A percentile compares a stretch with the other conserved stretches of the same genome.
Conservation (phyloP, 2,329 filamentous ascomycete species). For the Onygenales sp. region DNA sequence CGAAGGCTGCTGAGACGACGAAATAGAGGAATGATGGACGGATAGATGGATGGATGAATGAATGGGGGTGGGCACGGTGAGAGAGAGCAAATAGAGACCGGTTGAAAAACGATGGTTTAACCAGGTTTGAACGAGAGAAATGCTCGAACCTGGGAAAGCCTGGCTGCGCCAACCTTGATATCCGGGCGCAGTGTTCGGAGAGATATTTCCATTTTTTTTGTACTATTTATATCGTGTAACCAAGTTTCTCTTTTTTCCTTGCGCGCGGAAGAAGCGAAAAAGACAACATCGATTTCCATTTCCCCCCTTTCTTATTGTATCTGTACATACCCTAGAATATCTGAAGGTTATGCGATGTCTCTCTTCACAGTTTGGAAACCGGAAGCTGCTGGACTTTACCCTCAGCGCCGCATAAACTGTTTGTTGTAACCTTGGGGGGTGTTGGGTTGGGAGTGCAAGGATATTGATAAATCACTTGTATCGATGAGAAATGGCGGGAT, state of each 20-base stretch:
- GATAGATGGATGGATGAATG: constrained; percentile 17
- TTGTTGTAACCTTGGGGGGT: no score
- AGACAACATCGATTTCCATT: constrained; percentile 27
- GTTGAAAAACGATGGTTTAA: background rate
- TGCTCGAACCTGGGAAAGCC: background rate
- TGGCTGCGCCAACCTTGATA: background rate
- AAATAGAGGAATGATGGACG: constrained; percentile 19
- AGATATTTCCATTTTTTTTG: constrained; percentile 28
- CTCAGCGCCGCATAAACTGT: no score
- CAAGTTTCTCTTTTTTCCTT: constrained; percentile 28
- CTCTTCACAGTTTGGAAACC: background rate
- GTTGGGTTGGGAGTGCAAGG: no score
- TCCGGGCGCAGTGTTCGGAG: constrained; percentile 9
- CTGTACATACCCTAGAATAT: constrained; percentile 16
- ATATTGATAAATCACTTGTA: background rate
- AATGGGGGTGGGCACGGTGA: background rate
- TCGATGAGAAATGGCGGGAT: background rate
- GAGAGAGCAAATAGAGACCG: background rate
- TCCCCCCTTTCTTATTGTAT: constrained; percentile 30
- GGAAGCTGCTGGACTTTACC: background rate
- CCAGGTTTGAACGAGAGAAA: background rate
- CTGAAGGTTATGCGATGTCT: background rate
- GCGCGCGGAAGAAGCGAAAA: constrained; percentile 29
- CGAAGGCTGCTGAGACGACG: constrained; percentile 41
- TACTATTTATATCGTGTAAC: constrained; percentile 31